These are phyloP conservation scores for Periconia macrospinosa DNA, from an alignment of 2,329 filamentous ascomycete genomes.

Conservation along the genomic window DNA sequence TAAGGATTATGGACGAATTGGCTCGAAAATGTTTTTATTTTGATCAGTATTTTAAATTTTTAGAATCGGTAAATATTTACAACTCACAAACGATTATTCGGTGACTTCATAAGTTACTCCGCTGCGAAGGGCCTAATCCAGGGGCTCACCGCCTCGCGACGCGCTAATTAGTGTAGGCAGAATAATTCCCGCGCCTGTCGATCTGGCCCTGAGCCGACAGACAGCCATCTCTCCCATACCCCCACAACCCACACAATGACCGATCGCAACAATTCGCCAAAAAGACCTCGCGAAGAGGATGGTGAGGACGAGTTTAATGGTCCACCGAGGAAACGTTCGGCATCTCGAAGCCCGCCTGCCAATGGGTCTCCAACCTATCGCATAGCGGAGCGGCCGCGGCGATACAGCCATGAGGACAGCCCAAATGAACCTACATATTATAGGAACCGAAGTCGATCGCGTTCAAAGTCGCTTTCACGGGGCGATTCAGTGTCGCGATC, in stretches of 20 bases:
- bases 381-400: conserved; percentile 38
- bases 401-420: conserved; percentile 36
- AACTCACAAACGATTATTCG: too few species aligned
- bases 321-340: conserved; percentile 37
- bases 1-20: too few species aligned
- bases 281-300: conserved; percentile 32
- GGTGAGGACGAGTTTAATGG: conserved; percentile 26
- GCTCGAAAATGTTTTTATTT: too few species aligned
- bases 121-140: too few species aligned
- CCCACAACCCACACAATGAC: conserved; percentile 16
- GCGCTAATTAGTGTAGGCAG: background rate
- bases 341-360: conserved; percentile 29
- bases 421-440: conserved; percentile 31
- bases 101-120: too few species aligned
- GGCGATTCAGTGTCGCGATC: conserved; percentile 18
- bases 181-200: background rate
- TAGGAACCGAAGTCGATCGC: conserved; percentile 16
- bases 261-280: conserved; percentile 22
- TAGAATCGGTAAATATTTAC: too few species aligned
- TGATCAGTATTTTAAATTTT: too few species aligned
- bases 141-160: conserved; percentile 11
- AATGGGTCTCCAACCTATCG: conserved; percentile 30
- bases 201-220: background rate
- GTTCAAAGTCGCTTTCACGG: conserved; percentile 20
- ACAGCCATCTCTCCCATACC: background rate